phyloP scores from a whole-genome alignment of 352 stramenopile species.

The Phytophthora idaei region DNA sequence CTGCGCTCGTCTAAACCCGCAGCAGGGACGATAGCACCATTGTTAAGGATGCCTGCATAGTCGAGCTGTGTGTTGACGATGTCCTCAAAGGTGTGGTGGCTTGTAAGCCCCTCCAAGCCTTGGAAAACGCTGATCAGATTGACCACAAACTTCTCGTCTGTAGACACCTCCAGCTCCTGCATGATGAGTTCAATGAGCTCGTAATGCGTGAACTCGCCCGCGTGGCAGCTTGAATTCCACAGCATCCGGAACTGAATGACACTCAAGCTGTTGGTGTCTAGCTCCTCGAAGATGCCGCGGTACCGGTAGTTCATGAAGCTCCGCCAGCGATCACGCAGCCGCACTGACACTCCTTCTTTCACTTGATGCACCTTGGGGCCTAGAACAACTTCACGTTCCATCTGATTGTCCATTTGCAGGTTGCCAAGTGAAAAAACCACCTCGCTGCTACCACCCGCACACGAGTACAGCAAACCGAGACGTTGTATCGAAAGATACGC shows the following conservation, averaged over 20 bases:
- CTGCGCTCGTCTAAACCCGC: slow-evolving; percentile 29
- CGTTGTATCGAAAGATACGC: slow-evolving; percentile 87
- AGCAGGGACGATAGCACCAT: slow-evolving; percentile 27
- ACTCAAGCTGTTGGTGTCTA: slow-evolving; percentile 70
- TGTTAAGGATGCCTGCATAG: slow-evolving; percentile 43
- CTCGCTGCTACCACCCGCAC: slow-evolving; percentile 80
- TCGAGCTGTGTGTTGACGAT: slow-evolving; percentile 81
- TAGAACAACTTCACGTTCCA: slow-evolving; percentile 86
- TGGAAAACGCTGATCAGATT: slow-evolving; percentile 91
- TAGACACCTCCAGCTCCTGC: slow-evolving; percentile 89
- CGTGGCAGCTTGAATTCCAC: slow-evolving; percentile 82
- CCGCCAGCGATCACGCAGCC: slow-evolving; percentile 81
- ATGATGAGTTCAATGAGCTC: slow-evolving; percentile 88
- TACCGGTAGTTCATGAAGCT: slow-evolving; percentile 88
- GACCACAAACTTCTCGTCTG: slow-evolving; percentile 91
- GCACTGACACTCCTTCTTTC: slow-evolving; percentile 88
- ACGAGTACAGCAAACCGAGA: slow-evolving; percentile 76
- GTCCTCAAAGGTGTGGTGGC: slow-evolving; percentile 78
- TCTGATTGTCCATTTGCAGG: slow-evolving; percentile 91
- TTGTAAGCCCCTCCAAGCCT: slow-evolving; percentile 75
- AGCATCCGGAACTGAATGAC: slow-evolving; percentile 89
- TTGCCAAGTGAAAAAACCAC: slow-evolving; percentile 85
- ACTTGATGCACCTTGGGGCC: slow-evolving; percentile 82
- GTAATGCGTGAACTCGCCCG: slow-evolving; percentile 84
- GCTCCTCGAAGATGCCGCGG: slow-evolving; percentile 78